Base-by-base conservation (phyloP, 176 grass and related monocot genomes). In the Phragmites australis region DNA sequence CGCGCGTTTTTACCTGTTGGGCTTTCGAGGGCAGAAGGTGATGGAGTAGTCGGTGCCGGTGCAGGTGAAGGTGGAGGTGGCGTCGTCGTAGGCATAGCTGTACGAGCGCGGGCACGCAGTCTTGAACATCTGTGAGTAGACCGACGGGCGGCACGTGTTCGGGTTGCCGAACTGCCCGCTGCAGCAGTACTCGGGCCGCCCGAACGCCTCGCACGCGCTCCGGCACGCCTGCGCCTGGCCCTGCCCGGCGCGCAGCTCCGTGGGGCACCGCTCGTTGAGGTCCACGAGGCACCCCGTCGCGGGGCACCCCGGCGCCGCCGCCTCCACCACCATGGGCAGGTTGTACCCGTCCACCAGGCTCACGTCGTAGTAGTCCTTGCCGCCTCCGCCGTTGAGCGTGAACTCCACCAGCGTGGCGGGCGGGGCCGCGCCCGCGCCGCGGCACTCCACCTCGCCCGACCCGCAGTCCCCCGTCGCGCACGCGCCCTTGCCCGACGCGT, bases 291-390 rank as follows among this genome's bases (percentile, higher is more conserved):
- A 98, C 3, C 95, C 95, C 6, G 90, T 98, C 0, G 70, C 65
- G 3, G 80, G 85, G 74, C 95, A 94, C 9, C 85, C 92, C 0
- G 68, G 62, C 0, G 72, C 76, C 6, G 90, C 65, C 12, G 84
- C 86, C 32, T 91, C 86, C 39, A 98, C 90, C 12, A 98, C 51
- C 61, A 94, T 46, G 15, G 95, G 95, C 44, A 98, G 74, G 87
- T 98, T 98, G 87, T 98, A 98, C 2, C 95, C 95, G 72, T 98
- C 95, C 37, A 98, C 92, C 2, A 98, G 83, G 74, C 95, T 98
- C 59, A 98, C 95, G 88, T 98, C 95, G 85, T 98, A 98, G 81
- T 87, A 98, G 71, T 98, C 95, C 83, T 89, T 91, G 32, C 80
- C 83, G 8, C 37, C 82, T n/a, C 70, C 21, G 51, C 81, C 92